phyloP scores from a whole-genome alignment of 2,329 filamentous ascomycete genomes.

The Trichoderma asperellum region DNA sequence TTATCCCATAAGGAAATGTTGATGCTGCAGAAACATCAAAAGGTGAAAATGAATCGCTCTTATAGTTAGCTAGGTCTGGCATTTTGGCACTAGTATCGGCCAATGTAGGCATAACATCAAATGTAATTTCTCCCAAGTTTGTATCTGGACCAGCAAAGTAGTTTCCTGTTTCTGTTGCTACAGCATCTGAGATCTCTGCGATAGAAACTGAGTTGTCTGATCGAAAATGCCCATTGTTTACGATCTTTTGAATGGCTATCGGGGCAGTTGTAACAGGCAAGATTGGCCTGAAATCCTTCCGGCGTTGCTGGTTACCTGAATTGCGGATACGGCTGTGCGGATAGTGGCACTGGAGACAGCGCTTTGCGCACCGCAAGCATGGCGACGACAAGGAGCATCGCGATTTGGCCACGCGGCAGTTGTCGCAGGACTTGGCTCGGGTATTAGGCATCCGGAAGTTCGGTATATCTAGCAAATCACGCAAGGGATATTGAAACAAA shows the following conservation, averaged over 20 bases:
- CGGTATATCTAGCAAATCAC: background rate
- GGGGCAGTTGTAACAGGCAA: background rate
- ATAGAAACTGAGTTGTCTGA: background rate
- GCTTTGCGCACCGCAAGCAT: constrained; percentile 10
- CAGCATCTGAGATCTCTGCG: background rate
- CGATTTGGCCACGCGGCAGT: constrained; percentile 19
- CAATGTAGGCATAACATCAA: background rate
- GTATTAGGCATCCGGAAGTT: constrained; percentile 13
- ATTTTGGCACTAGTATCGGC: background rate
- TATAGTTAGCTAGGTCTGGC: background rate
- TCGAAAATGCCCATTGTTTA: background rate
- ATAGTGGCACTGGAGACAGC: constrained; percentile 6
- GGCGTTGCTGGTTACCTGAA: background rate
- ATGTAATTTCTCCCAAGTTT: background rate
- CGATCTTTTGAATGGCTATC: background rate
- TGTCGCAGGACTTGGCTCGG: constrained; percentile 16
- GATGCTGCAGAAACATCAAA: background rate
- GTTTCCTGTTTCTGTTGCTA: background rate
- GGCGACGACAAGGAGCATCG: constrained; percentile 16
- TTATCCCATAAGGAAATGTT: background rate
- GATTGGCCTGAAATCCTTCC: background rate
- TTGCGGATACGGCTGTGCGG: background rate
- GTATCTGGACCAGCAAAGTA: background rate
- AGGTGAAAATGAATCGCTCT: background rate
- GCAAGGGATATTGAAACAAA: background rate